Evolutionary conservation across 1,284 basidiomycete genomes (phyloP).

Genomic region (Tilletia setariae): DNA sequence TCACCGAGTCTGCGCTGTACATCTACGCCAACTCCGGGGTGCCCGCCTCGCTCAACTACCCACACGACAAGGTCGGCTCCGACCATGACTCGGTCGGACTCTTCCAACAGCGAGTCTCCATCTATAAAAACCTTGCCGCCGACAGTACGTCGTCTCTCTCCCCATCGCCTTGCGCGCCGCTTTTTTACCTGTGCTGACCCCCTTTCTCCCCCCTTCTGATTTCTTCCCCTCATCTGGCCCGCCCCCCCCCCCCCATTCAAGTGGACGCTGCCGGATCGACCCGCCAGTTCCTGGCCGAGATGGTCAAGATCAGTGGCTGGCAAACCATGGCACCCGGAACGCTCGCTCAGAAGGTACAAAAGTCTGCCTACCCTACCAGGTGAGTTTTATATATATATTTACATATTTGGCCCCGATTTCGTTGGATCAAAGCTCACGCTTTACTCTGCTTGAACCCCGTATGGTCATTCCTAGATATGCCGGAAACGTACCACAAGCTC

Average conservation of each 20-base stretch:
- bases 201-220: not conserved
- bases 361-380: too few species aligned
- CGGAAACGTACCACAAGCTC: too few species aligned
- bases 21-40: not conserved
- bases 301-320: slow-evolving; percentile 12
- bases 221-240: not conserved
- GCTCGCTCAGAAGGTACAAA: slow-evolving; percentile 4
- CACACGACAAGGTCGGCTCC: not conserved
- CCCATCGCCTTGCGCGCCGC: too few species aligned
- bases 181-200: too few species aligned
- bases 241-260: too few species aligned
- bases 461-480: too few species aligned
- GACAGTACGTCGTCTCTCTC: not conserved
- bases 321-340: not conserved
- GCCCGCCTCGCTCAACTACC: slow-evolving; percentile 12
- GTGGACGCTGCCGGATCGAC: not conserved
- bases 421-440: too few species aligned
- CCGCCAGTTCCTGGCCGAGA: slow-evolving; percentile 8
- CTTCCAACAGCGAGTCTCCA: not conserved
- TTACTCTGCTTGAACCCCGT: too few species aligned
- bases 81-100: slow-evolving; percentile 8
- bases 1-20: not conserved
- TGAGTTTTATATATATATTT: too few species aligned
- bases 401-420: too few species aligned
- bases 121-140: slow-evolving; percentile 2